Evolutionary conservation across 129 eudicot genomes (phyloP), one percentile per base, ranked within the genome.

Genomic region (Sambucus nigra): DNA sequence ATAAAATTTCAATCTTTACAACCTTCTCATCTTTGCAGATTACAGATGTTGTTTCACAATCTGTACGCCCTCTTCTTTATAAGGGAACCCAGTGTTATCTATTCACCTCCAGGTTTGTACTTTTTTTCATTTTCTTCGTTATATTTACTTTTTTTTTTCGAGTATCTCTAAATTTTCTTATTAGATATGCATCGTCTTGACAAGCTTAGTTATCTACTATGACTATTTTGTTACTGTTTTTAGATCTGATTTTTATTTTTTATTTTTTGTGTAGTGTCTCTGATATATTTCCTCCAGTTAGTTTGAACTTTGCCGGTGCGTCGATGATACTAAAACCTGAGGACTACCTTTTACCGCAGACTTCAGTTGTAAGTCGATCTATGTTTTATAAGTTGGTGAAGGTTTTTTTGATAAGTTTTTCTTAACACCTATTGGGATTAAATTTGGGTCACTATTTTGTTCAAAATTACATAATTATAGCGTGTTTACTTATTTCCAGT

Each of bases 231-330:
- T 61, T 18, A 25, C 60, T 32, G 18, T 40, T 14, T 20, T 40
- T 59, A 35, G 14, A 16, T 46, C 12, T 18, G 45, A 47, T 46
- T 3, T 16, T 21, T 50, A 18, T 44, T 7, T 26, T 32, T 41
- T 35, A 10, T 29, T 24, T 20, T 51, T 21, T 50, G 46, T 69
- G 32, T 77, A 91, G 98, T 69, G 59, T 85, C 48, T 70, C 85
- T 18, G 84, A 79, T 3, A 66, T 72, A 46, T 91, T 91, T 71
- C 98, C 98, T 16, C 27, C 60, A 2, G 86, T 85, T 52, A 82
- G 80, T 68, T 79, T 91, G 46, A 91, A 91, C 75, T 91, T 91
- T 52, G 88, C 83, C 14, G 94, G 94, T 58, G 98, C 95, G 55
- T 42, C 94, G 21, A 85, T 91, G 94, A 10, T 61, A 17, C 66